These are phyloP conservation scores for Leccinum ochraceum DNA, from an alignment of 768 basidiomycete species.

Conservation along the genomic window DNA sequence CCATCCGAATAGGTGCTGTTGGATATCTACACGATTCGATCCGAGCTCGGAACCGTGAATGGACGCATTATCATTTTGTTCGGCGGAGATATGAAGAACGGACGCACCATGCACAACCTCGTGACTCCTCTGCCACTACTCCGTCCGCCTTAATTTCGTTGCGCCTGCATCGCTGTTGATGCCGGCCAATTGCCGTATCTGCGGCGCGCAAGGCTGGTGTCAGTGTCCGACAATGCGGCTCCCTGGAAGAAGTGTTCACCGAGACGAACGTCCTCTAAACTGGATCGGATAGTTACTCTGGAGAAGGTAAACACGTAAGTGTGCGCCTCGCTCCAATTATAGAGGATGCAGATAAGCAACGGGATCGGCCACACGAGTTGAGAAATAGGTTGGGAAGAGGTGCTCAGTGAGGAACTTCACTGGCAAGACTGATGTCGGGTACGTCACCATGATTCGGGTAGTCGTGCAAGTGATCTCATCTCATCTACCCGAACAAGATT, in stretches of 20 bases:
- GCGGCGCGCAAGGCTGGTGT: constrained; percentile 85
- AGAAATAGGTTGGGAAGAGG: too few species aligned
- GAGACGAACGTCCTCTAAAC: too few species aligned
- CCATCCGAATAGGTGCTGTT: constrained; percentile 60
- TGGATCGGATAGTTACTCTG: too few species aligned
- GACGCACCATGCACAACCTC: constrained; percentile 94
- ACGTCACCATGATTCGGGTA: too few species aligned
- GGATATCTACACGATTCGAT: constrained; percentile 94
- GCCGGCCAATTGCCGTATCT: constrained; percentile 84
- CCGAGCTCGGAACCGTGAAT: constrained; percentile 97
- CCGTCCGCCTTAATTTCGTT: constrained; percentile 94
- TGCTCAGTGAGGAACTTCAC: too few species aligned
- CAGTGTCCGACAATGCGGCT: constrained; percentile 75
- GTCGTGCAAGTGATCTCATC: too few species aligned
- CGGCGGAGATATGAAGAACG: constrained; percentile 95
- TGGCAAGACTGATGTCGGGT: too few species aligned
- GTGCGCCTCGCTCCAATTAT: too few species aligned
- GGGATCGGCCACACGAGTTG: too few species aligned
- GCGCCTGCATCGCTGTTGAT: constrained; percentile 84
- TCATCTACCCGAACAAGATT: too few species aligned
- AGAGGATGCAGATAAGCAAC: too few species aligned
- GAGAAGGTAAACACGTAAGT: too few species aligned
- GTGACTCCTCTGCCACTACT: constrained; percentile 89
- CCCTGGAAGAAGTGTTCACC: constrained; percentile 83
- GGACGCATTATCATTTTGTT: constrained; percentile 91